Percentiles rank a stretch among this genome's conserved stretches.
phyloP scores from a whole-genome alignment of 1,284 basidiomycete genomes.

The Moesziomyces aphidis region DNA sequence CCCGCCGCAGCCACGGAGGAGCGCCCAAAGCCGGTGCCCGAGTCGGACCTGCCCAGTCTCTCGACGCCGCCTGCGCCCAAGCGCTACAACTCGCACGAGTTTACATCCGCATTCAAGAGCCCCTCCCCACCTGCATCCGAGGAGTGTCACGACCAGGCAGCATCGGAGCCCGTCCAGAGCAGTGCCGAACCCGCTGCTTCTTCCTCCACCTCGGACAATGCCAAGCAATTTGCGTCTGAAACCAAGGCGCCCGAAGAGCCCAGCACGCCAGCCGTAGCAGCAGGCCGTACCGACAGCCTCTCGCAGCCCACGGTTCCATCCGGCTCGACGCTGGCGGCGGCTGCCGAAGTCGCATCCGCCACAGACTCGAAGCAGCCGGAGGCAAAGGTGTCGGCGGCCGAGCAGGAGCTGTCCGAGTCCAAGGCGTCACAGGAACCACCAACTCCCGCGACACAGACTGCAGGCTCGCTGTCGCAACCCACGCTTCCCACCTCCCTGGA shows the following conservation, averaged over 20 bases:
- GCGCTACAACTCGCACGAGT: slow-evolving; percentile 49
- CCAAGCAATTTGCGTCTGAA: slow-evolving; percentile 37
- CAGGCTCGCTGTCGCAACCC: slow-evolving; percentile 28
- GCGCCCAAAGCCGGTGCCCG: slow-evolving; percentile 24
- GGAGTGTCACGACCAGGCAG: not conserved
- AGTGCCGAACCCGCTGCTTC: slow-evolving; percentile 1
- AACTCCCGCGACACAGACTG: slow-evolving; percentile 6
- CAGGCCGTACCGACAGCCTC: slow-evolving; percentile 17
- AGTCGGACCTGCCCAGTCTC: slow-evolving; percentile 18
- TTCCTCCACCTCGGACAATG: slow-evolving; percentile 17
- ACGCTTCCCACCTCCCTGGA: slow-evolving; percentile 37
- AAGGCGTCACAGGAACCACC: slow-evolving; percentile 33
- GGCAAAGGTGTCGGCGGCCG: slow-evolving; percentile 21
- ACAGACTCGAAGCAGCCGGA: slow-evolving; percentile 7
- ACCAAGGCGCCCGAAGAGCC: slow-evolving; percentile 45
- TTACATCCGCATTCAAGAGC: slow-evolving; percentile 45
- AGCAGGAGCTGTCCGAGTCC: slow-evolving; percentile 29
- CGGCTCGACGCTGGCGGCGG: slow-evolving; percentile 25
- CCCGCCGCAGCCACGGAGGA: not conserved
- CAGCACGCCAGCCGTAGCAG: slow-evolving; percentile 23
- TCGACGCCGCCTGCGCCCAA: slow-evolving; percentile 29
- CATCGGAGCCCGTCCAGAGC: not conserved
- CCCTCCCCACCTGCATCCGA: slow-evolving; percentile 35
- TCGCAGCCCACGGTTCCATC: slow-evolving; percentile 47
- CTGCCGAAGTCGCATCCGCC: slow-evolving; percentile 14